Conservation (phyloP, 441 rosid species). For the Populus trichocarpa region DNA sequence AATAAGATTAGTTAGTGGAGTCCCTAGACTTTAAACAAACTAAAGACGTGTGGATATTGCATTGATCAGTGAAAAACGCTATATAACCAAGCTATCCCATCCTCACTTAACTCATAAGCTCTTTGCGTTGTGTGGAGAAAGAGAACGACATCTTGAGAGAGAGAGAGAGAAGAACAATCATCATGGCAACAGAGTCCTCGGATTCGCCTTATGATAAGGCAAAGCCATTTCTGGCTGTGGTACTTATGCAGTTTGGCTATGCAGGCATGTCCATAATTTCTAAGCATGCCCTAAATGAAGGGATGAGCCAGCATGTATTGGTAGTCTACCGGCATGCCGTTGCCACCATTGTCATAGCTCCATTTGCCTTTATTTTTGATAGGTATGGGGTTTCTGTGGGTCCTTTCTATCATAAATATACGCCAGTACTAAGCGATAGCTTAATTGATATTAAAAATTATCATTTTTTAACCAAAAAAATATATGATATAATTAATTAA, state of each 20-base stretch:
- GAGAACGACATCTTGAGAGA: background rate
- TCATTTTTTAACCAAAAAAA: no score
- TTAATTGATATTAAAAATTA: no score
- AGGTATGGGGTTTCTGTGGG: constrained; percentile 34
- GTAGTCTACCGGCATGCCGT: constrained; percentile 83
- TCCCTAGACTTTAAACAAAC: constrained; percentile 41
- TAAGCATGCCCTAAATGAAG: constrained; percentile 70
- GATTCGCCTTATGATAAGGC: constrained; percentile 17
- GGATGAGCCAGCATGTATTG: constrained; percentile 81
- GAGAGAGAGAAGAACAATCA: background rate
- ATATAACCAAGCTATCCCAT: constrained; percentile 29
- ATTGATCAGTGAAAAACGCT: constrained; percentile 13
- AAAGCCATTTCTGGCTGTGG: constrained; percentile 63
- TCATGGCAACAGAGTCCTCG: constrained; percentile 13
- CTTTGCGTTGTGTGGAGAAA: background rate
- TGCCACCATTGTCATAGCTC: constrained; percentile 74
- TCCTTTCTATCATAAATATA: background rate
- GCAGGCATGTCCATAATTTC: constrained; percentile 84
- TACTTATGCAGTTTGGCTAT: constrained; percentile 69
- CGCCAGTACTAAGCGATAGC: no score
- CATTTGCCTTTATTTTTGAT: constrained; percentile 70
- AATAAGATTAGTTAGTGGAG: constrained; percentile 46
- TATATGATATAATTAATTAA: no score
- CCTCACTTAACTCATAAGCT: constrained; percentile 21
- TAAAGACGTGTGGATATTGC: constrained; percentile 25